Evolutionary conservation across 2,329 filamentous ascomycete genomes (phyloP).

Genomic region (Fusarium hostae): DNA sequence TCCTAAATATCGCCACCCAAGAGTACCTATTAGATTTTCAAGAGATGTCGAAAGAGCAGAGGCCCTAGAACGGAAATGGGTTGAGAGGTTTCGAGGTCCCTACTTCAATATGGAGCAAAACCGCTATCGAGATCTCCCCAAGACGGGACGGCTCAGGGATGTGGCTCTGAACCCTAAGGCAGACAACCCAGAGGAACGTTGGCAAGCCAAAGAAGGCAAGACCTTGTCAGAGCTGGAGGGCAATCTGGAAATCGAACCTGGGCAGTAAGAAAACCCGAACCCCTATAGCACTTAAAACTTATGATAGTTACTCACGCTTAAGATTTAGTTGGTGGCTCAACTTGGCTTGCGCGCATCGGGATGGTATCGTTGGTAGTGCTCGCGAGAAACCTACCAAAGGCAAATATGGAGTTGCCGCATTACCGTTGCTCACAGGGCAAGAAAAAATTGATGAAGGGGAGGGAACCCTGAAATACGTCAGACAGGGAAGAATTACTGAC

Average conservation of each 20-base stretch:
- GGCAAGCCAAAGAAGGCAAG: constrained; percentile 50
- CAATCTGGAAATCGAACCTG: constrained; percentile 57
- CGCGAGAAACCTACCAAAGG: constrained; percentile 59
- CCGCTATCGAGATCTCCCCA: constrained; percentile 51
- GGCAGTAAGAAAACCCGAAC: constrained; percentile 57
- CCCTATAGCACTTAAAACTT: neutral
- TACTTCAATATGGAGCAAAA: constrained; percentile 60
- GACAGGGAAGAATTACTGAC: constrained; percentile 55
- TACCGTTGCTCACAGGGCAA: constrained; percentile 63
- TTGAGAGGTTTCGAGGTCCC: constrained; percentile 55
- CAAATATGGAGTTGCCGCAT: constrained; percentile 56
- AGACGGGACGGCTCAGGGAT: constrained; percentile 54
- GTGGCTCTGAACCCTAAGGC: constrained; percentile 53
- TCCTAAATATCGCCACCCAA: constrained; percentile 43
- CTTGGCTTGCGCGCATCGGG: constrained; percentile 64
- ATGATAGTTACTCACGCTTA: constrained; percentile 31
- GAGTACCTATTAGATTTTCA: constrained; percentile 46
- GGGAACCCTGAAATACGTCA: constrained; percentile 56
- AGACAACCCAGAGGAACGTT: constrained; percentile 48
- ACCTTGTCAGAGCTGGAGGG: constrained; percentile 55
- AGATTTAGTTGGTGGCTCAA: constrained; percentile 67
- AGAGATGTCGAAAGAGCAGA: constrained; percentile 52
- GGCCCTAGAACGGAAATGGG: constrained; percentile 56
- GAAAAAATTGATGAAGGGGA: constrained; percentile 55
- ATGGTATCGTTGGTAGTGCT: constrained; percentile 62